Percentiles rank a stretch among this genome's conserved stretches.
These are phyloP conservation scores for Emericellopsis cladophorae DNA, from an alignment of 2,329 filamentous ascomycete genomes.

Conservation along the genomic window DNA sequence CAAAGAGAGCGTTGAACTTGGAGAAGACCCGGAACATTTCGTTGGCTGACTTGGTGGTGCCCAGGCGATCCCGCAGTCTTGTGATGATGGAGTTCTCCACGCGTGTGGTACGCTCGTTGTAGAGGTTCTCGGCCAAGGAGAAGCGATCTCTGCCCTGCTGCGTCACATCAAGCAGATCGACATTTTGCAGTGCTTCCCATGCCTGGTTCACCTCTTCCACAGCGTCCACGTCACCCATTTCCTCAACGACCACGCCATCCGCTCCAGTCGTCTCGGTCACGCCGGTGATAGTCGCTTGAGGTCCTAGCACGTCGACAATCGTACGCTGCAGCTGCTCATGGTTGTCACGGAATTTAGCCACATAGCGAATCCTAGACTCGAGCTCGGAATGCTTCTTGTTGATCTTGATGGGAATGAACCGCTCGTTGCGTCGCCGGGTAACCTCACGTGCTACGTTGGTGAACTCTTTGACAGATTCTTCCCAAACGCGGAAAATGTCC, in stretches of 20 bases:
- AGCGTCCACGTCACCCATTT: constrained; percentile 94
- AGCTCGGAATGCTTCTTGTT: constrained; percentile 75
- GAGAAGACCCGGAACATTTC: constrained; percentile 99
- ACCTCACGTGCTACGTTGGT: constrained; percentile 95
- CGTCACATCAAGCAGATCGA: constrained; percentile 88
- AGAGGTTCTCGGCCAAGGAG: constrained; percentile 87
- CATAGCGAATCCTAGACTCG: constrained; percentile 84
- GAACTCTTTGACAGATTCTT: constrained; percentile 93
- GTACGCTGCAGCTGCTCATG: constrained; percentile 96
- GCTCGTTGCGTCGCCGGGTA: constrained; percentile 84
- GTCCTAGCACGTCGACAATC: constrained; percentile 90
- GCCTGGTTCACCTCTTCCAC: constrained; percentile 93
- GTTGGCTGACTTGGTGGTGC: constrained; percentile 91
- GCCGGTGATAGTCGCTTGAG: constrained; percentile 47
- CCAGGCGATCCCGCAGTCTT: constrained; percentile 77
- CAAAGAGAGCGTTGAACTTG: constrained; percentile 97
- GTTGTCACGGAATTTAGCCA: constrained; percentile 88
- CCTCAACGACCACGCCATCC: constrained; percentile 68
- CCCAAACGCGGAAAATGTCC: constrained; percentile 83
- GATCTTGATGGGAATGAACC: constrained; percentile 98
- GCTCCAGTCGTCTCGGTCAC: constrained; percentile 34
- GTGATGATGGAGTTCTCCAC: constrained; percentile 99
- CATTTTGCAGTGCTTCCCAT: constrained; percentile 86
- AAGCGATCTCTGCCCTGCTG: constrained; percentile 81
- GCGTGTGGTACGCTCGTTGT: constrained; percentile 92